Evolutionary conservation across 2,329 filamentous ascomycete genomes (phyloP).

Genomic region (Alternaria arbusti): DNA sequence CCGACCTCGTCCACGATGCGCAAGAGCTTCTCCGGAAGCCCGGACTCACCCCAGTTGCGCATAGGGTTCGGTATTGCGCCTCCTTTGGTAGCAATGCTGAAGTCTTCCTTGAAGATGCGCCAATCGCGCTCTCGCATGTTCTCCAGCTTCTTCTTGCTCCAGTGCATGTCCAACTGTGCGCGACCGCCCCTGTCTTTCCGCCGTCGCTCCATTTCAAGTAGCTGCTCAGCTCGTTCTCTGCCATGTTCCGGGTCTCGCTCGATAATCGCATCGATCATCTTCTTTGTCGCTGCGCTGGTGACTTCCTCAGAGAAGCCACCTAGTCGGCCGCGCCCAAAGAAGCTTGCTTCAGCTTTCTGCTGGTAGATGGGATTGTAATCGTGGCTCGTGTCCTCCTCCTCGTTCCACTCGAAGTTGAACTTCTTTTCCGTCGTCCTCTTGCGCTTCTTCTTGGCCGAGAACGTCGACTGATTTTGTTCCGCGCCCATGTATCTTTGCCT

Average conservation of each 20-base stretch:
- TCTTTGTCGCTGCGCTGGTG: conserved; percentile 58
- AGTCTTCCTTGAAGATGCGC: conserved; percentile 99
- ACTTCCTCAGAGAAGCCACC: conserved; percentile 70
- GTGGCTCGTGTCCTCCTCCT: conserved; percentile 87
- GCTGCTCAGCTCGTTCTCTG: conserved; percentile 74
- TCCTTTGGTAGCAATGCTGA: conserved; percentile 94
- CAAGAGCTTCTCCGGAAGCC: conserved; percentile 76
- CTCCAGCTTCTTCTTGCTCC: conserved; percentile 89
- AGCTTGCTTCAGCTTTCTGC: conserved; percentile 68
- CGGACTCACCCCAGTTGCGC: conserved; percentile 90
- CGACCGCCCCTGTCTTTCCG: conserved; percentile 74
- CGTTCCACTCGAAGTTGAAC: conserved; percentile 99
- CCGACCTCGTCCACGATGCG: conserved; percentile 84
- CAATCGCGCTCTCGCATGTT: conserved; percentile 98
- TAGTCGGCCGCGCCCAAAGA: conserved; percentile 72
- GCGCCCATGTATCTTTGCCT: conserved; percentile 89
- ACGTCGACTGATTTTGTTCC: conserved; percentile 83
- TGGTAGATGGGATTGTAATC: conserved; percentile 85
- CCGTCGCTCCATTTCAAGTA: conserved; percentile 84
- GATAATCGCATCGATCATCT: conserved; percentile 72
- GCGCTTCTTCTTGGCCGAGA: conserved; percentile 95
- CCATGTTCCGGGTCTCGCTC: conserved; percentile 79
- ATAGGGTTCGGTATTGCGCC: conserved; percentile 93
- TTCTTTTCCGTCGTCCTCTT: conserved; percentile 93
- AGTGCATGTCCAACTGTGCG: conserved; percentile 86